Conservation (phyloP, 257 asterid genomes). For the Phtheirospermum japonicum region DNA sequence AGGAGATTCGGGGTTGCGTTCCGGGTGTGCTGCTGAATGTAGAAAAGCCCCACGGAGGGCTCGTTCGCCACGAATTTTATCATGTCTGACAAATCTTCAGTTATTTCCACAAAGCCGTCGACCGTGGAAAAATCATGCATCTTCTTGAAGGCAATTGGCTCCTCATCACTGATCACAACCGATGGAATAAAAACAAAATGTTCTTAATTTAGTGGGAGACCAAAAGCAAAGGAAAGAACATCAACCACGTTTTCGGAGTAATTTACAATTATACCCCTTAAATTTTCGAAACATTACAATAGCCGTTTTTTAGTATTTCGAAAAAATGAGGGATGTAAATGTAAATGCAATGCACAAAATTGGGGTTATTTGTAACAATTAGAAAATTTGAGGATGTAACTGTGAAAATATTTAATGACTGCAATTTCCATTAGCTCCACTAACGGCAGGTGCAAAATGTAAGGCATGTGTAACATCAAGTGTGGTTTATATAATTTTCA, state of each 20-base stretch:
- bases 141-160: slow-evolving; percentile 58
- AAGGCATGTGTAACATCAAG: too few species aligned
- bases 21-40: slow-evolving; percentile 77
- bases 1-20: slow-evolving; percentile 75
- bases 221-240: neutral
- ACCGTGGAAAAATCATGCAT: slow-evolving; percentile 80
- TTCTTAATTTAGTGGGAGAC: slow-evolving; percentile 4
- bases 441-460: too few species aligned
- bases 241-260: neutral
- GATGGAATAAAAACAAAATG: neutral
- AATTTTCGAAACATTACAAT: too few species aligned
- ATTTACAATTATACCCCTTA: neutral
- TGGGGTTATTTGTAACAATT: too few species aligned
- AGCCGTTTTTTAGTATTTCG: too few species aligned
- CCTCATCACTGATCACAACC: slow-evolving; percentile 64
- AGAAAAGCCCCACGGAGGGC: slow-evolving; percentile 96
- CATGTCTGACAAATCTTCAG: slow-evolving; percentile 75
- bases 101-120: slow-evolving; percentile 86
- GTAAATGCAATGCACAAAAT: too few species aligned
- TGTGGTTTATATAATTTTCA: too few species aligned
- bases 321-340: too few species aligned
- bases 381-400: too few species aligned
- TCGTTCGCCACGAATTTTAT: slow-evolving; percentile 85
- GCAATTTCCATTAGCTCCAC: too few species aligned
- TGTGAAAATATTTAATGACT: too few species aligned